Evolutionary conservation across 2,329 filamentous ascomycete species (phyloP).

Genomic region (Grosmannia penicillata): DNA sequence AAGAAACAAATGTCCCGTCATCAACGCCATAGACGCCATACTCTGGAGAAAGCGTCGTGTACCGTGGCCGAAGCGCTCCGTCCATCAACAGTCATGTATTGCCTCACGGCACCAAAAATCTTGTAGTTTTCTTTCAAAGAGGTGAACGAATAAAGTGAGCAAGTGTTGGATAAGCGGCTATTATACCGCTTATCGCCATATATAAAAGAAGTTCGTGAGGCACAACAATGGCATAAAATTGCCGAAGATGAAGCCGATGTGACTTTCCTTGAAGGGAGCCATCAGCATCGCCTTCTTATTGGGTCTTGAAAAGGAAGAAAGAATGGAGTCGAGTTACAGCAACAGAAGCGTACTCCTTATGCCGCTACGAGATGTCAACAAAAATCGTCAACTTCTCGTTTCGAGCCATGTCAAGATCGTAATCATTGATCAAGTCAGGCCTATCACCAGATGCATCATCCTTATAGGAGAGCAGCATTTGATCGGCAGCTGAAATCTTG

Average conservation of each 20-base stretch:
- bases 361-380: slow-evolving; percentile 35
- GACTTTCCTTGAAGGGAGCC: no score
- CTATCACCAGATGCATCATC: slow-evolving; percentile 68
- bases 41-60: not conserved
- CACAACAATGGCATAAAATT: no score
- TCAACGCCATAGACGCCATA: slow-evolving; percentile 1
- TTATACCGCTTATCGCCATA: not conserved
- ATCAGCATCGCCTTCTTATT: no score
- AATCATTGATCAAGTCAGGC: slow-evolving; percentile 60
- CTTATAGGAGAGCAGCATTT: slow-evolving; percentile 69
- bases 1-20: no score
- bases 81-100: not conserved
- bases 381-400: slow-evolving; percentile 80
- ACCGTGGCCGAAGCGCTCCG: not conserved
- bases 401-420: slow-evolving; percentile 66
- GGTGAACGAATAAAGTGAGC: not conserved
- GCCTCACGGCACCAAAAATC: slow-evolving; percentile 4
- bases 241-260: no score
- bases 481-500: slow-evolving; percentile 54
- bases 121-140: not conserved
- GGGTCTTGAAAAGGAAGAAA: not conserved
- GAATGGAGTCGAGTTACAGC: not conserved
- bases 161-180: not conserved
- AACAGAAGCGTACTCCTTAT: not conserved
- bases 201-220: not conserved